A percentile compares a stretch with the other conserved stretches of the same genome.
phyloP scores from a whole-genome alignment of 108 stramenopile genomes.

The Conticribra guillardii region DNA sequence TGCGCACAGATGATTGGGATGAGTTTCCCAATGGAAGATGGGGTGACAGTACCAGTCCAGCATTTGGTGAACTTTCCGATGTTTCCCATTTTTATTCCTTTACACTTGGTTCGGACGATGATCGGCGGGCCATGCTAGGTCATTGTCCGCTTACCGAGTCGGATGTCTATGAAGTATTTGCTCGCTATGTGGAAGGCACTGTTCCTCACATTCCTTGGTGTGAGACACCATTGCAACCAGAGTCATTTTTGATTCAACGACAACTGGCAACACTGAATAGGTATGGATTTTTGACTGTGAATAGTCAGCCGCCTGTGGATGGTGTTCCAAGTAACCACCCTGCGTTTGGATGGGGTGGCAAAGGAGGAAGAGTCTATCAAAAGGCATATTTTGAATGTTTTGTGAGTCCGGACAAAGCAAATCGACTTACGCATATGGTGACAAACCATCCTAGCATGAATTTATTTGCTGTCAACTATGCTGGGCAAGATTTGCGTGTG shows the following conservation, averaged over 20 bases:
- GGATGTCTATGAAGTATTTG: slow-evolving; percentile 95
- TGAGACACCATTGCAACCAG: slow-evolving; percentile 92
- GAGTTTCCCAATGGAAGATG: slow-evolving; percentile 90
- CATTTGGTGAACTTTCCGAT: slow-evolving; percentile 93
- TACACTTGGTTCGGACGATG: slow-evolving; percentile 83
- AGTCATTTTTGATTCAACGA: slow-evolving; percentile 83
- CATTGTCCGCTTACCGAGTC: slow-evolving; percentile 70
- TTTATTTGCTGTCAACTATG: slow-evolving; percentile 83
- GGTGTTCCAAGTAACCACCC: slow-evolving; percentile 78
- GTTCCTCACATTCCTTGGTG: slow-evolving; percentile 96
- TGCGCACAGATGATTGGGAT: slow-evolving; percentile 96
- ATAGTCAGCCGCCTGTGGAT: slow-evolving; percentile 94
- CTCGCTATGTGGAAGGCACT: slow-evolving; percentile 87
- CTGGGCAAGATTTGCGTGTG: slow-evolving; percentile 59
- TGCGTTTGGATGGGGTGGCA: slow-evolving; percentile 95
- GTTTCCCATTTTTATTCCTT: slow-evolving; percentile 87
- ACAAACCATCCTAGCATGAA: slow-evolving; percentile 62
- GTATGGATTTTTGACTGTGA: slow-evolving; percentile 92
- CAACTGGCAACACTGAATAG: slow-evolving; percentile 85
- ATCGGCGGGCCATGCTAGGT: slow-evolving; percentile 92
- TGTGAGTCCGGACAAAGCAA: slow-evolving; percentile 77
- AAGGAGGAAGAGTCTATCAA: slow-evolving; percentile 94
- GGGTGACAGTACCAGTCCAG: slow-evolving; percentile 91
- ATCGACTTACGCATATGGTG: slow-evolving; percentile 67
- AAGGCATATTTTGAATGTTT: slow-evolving; percentile 98